Evolutionary conservation across 2,329 filamentous ascomycete genomes (phyloP).

Genomic region (Nothophaeocryptopus gaeumannii): DNA sequence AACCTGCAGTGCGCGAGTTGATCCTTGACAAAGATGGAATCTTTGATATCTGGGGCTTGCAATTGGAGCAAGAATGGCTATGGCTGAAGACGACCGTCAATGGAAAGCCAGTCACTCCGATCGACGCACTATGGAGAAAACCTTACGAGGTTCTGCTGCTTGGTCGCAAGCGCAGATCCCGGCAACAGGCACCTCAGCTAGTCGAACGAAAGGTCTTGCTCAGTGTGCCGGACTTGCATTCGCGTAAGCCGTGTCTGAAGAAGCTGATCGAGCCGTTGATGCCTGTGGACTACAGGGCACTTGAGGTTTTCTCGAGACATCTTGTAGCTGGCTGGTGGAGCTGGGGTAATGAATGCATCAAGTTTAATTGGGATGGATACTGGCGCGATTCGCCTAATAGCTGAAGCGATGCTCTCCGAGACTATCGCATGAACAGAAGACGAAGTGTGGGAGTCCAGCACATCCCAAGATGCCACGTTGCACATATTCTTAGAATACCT

Average conservation of each 20-base stretch:
- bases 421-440: too few species aligned
- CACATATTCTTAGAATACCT: too few species aligned
- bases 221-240: constrained; percentile 72
- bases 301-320: constrained; percentile 77
- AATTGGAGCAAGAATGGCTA: constrained; percentile 67
- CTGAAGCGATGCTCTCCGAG: too few species aligned
- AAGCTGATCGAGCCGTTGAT: constrained; percentile 58
- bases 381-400: constrained; percentile 39
- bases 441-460: too few species aligned
- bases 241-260: constrained; percentile 71
- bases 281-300: constrained; percentile 50
- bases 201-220: constrained; percentile 58
- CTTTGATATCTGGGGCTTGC: constrained; percentile 65
- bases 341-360: constrained; percentile 72
- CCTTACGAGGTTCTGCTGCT: constrained; percentile 74
- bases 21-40: constrained; percentile 57
- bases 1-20: constrained; percentile 53
- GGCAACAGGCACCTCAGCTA: background rate
- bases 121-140: constrained; percentile 65
- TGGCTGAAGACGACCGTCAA: constrained; percentile 70
- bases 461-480: too few species aligned
- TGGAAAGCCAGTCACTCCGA: constrained; percentile 62
- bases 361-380: constrained; percentile 61
- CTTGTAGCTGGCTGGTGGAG: constrained; percentile 73
- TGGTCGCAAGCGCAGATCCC: constrained; percentile 38